Conservation (phyloP, 352 stramenopile genomes). For the Salisapilia sapeloensis region DNA sequence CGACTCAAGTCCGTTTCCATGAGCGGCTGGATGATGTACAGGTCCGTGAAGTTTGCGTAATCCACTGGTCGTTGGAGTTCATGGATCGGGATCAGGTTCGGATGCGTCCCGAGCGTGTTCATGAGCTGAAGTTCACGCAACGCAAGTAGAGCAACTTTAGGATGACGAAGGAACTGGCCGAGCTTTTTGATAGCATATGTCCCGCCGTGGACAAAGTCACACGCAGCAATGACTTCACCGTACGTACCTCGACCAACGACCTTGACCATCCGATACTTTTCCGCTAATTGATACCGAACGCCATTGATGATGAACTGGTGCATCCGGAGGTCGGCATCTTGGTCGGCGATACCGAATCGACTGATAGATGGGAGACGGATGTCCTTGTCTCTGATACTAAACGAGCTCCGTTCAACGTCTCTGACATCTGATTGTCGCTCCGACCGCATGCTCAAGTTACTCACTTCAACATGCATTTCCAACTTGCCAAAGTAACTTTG, state of each 20-base stretch:
- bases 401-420: neutral
- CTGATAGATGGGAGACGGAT: neutral
- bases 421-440: neutral
- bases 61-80: slow-evolving; percentile 67
- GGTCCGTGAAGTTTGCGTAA: slow-evolving; percentile 88
- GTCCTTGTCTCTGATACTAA: too few species aligned
- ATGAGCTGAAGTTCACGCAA: slow-evolving; percentile 82
- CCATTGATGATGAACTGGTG: slow-evolving; percentile 82
- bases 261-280: slow-evolving; percentile 83
- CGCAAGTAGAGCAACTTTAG: slow-evolving; percentile 68
- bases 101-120: slow-evolving; percentile 60
- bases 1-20: slow-evolving; percentile 95
- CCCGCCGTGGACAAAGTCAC: slow-evolving; percentile 67
- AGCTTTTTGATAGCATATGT: slow-evolving; percentile 85
- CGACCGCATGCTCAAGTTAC: neutral
- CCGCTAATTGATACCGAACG: slow-evolving; percentile 67
- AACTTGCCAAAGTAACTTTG: slow-evolving; percentile 78
- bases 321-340: too few species aligned
- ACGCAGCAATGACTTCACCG: slow-evolving; percentile 78
- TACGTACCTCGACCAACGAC: slow-evolving; percentile 83
- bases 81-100: slow-evolving; percentile 67
- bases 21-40: slow-evolving; percentile 95
- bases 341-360: neutral
- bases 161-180: slow-evolving; percentile 64
- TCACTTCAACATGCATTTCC: slow-evolving; percentile 15